These are phyloP conservation scores for Heimioporus sp. DNA, from an alignment of 768 basidiomycete species.

Conservation along the genomic window DNA sequence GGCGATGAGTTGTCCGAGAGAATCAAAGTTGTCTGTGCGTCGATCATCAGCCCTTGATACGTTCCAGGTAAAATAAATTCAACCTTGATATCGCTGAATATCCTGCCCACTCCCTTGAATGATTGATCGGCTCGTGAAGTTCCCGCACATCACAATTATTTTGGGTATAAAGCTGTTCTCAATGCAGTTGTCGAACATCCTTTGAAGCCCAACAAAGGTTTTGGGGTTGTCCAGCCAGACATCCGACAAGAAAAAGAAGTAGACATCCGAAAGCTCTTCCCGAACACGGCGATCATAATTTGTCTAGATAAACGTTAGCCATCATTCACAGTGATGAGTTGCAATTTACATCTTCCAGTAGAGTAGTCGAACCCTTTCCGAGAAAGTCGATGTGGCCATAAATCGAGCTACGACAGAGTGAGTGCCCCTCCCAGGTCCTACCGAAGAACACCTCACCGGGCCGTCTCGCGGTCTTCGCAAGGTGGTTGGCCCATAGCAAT, in stretches of 20 bases:
- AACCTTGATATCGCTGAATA: conserved; percentile 81
- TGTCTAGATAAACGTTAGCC: conserved; percentile 39
- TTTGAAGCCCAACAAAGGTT: conserved; percentile 74
- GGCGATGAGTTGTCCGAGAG: conserved; percentile 79
- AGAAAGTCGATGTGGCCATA: conserved; percentile 97
- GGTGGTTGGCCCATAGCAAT: conserved; percentile 97
- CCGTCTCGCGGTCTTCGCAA: conserved; percentile 82
- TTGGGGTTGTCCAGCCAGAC: conserved; percentile 92
- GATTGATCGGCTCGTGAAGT: conserved; percentile 86
- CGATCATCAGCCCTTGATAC: conserved; percentile 1
- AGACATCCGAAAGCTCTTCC: conserved; percentile 69
- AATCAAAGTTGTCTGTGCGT: conserved; percentile 81
- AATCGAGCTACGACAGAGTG: conserved; percentile 59
- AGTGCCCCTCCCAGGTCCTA: background rate
- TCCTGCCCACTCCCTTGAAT: conserved; percentile 75
- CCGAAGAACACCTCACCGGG: conserved; percentile 52
- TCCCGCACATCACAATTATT: conserved; percentile 90
- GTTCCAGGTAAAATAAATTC: background rate
- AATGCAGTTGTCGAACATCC: conserved; percentile 87
- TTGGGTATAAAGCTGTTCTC: conserved; percentile 86
- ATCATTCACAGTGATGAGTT: background rate
- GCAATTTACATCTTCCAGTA: conserved; percentile 80
- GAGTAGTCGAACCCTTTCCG: conserved; percentile 88
- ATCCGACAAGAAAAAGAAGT: conserved; percentile 94
- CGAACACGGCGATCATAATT: conserved; percentile 61